A percentile compares a stretch with the other conserved stretches of the same genome.
Conservation (phyloP, 2,329 filamentous ascomycete species). For the Thielaviopsis punctulata region DNA sequence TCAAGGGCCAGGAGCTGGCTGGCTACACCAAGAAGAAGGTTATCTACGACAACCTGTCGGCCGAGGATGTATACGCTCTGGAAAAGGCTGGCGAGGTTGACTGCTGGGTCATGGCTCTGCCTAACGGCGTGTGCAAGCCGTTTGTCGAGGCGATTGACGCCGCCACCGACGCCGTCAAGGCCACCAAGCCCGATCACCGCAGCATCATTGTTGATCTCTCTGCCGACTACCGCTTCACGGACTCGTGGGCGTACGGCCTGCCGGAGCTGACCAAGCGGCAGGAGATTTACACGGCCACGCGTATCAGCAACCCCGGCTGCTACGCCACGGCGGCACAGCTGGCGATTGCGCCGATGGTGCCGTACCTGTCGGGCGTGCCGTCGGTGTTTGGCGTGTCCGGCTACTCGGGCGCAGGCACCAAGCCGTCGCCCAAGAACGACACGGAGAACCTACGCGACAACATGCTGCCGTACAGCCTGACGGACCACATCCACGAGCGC, state of each 20-base stretch:
- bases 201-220: conserved; percentile 84
- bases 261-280: conserved; percentile 68
- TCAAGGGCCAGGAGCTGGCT: conserved; percentile 69
- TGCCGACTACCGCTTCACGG: conserved; percentile 88
- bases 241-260: conserved; percentile 74
- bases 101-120: conserved; percentile 94
- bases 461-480: conserved; percentile 78
- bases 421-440: conserved; percentile 88
- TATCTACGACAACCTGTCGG: conserved; percentile 74
- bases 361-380: conserved; percentile 59
- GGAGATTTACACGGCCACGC: conserved; percentile 58
- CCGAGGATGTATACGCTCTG: conserved; percentile 75
- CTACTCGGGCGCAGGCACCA: conserved; percentile 89
- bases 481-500: conserved; percentile 85
- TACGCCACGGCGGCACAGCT: conserved; percentile 89
- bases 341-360: conserved; percentile 66
- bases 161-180: conserved; percentile 16
- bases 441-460: conserved; percentile 69
- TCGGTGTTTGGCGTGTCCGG: conserved; percentile 82
- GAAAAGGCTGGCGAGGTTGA: conserved; percentile 73
- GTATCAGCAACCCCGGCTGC: conserved; percentile 87
- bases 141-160: conserved; percentile 64
- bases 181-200: conserved; percentile 25
- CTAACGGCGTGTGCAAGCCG: conserved; percentile 86
- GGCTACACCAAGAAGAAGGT: conserved; percentile 86